Evolutionary conservation across 2,329 filamentous ascomycete genomes (phyloP).

Genomic region (Teratosphaeria viscida): DNA sequence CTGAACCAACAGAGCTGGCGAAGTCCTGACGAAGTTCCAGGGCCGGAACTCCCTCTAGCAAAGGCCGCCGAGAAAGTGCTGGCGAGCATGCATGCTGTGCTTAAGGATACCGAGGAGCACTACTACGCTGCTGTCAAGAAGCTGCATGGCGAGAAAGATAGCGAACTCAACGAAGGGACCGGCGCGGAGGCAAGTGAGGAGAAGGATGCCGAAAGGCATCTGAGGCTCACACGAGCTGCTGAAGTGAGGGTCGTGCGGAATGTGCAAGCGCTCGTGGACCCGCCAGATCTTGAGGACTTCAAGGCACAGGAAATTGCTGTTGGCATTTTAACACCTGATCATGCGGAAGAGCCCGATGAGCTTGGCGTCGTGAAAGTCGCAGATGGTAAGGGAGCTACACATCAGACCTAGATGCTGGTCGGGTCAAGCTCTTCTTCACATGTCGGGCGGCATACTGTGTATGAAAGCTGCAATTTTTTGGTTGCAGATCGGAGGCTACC

Average conservation of each 20-base stretch:
- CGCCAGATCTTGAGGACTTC: slow-evolving; percentile 55
- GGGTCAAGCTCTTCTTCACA: background rate
- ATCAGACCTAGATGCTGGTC: background rate
- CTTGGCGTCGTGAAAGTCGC: background rate
- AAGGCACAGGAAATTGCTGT: slow-evolving; percentile 35
- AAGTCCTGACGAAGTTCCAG: slow-evolving; percentile 58
- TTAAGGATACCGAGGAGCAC: slow-evolving; percentile 55
- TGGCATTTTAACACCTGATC: background rate
- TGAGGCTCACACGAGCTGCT: slow-evolving; percentile 70
- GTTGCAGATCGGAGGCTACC: background rate
- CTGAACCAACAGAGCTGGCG: slow-evolving; percentile 57
- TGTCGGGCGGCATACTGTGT: background rate
- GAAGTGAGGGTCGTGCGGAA: slow-evolving; percentile 79
- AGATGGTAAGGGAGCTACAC: background rate
- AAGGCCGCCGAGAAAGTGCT: slow-evolving; percentile 76
- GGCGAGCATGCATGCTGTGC: slow-evolving; percentile 81
- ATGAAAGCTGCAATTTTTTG: background rate
- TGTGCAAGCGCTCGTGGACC: slow-evolving; percentile 55
- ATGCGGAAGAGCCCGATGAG: slow-evolving; percentile 1
- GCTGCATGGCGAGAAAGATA: slow-evolving; percentile 35
- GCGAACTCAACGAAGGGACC: slow-evolving; percentile 33
- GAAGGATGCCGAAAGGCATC: slow-evolving; percentile 49
- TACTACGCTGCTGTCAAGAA: slow-evolving; percentile 50
- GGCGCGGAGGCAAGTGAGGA: slow-evolving; percentile 32
- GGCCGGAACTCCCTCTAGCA: slow-evolving; percentile 69